phyloP scores from a whole-genome alignment of 352 stramenopile species.

The Pythium dissimile region DNA sequence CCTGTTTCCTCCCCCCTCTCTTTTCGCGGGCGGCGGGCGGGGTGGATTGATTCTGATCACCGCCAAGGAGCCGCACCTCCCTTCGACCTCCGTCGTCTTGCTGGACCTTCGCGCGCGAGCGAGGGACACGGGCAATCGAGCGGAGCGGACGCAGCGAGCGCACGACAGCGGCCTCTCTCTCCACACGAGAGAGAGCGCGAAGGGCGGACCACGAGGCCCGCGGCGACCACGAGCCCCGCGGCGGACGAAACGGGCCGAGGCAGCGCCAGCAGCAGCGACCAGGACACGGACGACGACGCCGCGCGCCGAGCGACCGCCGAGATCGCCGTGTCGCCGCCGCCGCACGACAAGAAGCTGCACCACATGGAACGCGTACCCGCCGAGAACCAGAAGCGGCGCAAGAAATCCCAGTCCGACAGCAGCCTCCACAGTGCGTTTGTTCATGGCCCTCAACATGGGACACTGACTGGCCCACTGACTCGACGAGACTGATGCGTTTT shows the following conservation, averaged over 20 bases:
- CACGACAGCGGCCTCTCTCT: not conserved
- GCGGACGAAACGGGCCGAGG: slow-evolving; percentile 13
- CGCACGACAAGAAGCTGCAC: slow-evolving; percentile 30
- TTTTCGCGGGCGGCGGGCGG: too few species aligned
- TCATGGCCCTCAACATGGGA: too few species aligned
- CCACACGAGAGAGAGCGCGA: slow-evolving; percentile 13
- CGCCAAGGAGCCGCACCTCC: slow-evolving; percentile 7
- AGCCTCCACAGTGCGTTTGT: slow-evolving; percentile 15
- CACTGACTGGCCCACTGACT: too few species aligned
- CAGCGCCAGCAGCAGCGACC: slow-evolving; percentile 6
- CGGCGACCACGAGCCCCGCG: slow-evolving; percentile 16
- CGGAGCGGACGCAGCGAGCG: slow-evolving; percentile 5
- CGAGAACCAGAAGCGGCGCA: slow-evolving; percentile 33
- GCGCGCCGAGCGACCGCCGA: slow-evolving; percentile 6
- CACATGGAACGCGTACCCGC: slow-evolving; percentile 26
- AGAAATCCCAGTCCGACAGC: slow-evolving; percentile 26
- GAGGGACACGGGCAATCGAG: slow-evolving; percentile 1
- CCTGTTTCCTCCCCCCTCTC: slow-evolving; percentile 14
- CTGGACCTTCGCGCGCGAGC: not conserved
- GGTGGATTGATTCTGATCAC: slow-evolving; percentile 24
- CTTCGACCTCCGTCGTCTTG: not conserved
- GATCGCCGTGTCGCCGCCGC: slow-evolving; percentile 16
- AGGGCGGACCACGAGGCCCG: slow-evolving; percentile 5
- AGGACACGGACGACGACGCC: slow-evolving; percentile 6
- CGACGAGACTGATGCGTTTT: not conserved